A percentile compares a stretch with the other conserved stretches of the same genome.
Evolutionary conservation across 306 rosid species (phyloP).

Genomic region (Prunus mira): DNA sequence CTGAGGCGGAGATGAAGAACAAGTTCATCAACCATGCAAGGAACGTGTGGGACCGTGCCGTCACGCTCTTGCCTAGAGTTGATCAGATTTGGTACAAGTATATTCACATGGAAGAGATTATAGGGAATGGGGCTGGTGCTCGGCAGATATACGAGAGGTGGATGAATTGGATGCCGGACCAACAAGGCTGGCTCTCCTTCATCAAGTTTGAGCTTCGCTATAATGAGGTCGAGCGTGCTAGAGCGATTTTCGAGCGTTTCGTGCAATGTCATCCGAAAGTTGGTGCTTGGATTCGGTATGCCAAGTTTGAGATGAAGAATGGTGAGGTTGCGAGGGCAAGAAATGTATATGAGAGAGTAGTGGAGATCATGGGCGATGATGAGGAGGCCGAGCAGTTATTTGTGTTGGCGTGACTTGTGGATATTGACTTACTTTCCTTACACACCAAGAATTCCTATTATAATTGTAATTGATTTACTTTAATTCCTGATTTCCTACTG

Average conservation of each 20-base stretch:
- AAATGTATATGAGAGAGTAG: constrained; percentile 12
- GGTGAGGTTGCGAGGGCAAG: constrained; percentile 54
- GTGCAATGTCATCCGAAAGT: constrained; percentile 66
- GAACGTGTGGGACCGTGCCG: constrained; percentile 81
- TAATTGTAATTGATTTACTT: too few species aligned
- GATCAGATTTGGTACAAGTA: constrained; percentile 37
- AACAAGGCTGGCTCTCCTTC: constrained; percentile 68
- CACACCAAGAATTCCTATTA: too few species aligned
- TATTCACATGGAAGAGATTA: background rate
- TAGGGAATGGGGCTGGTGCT: constrained; percentile 69
- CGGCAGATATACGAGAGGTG: constrained; percentile 73
- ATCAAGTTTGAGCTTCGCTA: constrained; percentile 70
- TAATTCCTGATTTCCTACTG: too few species aligned
- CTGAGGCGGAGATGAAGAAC: constrained; percentile 79
- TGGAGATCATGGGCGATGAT: constrained; percentile 16
- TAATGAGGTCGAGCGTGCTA: constrained; percentile 62
- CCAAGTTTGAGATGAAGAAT: constrained; percentile 85
- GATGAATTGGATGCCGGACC: constrained; percentile 89
- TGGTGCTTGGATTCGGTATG: constrained; percentile 72
- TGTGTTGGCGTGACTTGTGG: too few species aligned
- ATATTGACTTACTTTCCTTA: too few species aligned
- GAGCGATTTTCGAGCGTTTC: constrained; percentile 61
- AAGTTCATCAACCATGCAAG: constrained; percentile 69
- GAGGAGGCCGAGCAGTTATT: background rate
- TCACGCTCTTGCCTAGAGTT: constrained; percentile 58